A percentile compares a stretch with the other conserved stretches of the same genome.
phyloP scores from a whole-genome alignment of 805 yeast genomes.

The Cyberlindnera mycetangii region DNA sequence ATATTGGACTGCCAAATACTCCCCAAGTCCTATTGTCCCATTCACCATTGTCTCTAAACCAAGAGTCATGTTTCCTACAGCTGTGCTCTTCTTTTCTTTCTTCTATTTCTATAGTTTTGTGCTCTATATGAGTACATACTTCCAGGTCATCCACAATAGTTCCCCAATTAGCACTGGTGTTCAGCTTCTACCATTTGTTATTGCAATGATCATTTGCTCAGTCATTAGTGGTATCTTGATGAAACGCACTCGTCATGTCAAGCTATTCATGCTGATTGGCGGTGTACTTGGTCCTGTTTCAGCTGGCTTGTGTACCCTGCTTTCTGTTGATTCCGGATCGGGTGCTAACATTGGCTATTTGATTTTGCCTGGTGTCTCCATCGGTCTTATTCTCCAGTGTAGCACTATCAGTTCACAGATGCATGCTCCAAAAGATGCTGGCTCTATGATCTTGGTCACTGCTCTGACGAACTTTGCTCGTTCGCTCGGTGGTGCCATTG shows the following conservation, averaged over 20 bases:
- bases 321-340: constrained; percentile 36
- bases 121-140: constrained; percentile 6
- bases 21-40: constrained; percentile 17
- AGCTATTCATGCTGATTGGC: constrained; percentile 38
- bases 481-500: constrained; percentile 43
- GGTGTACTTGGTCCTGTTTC: constrained; percentile 40
- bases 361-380: constrained; percentile 44
- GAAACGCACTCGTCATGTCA: constrained; percentile 37
- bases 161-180: constrained; percentile 45
- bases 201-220: constrained; percentile 32
- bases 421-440: constrained; percentile 48
- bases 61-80: constrained; percentile 1
- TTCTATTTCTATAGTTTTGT: constrained; percentile 3
- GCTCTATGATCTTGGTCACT: constrained; percentile 46
- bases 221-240: constrained; percentile 35
- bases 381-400: constrained; percentile 48
- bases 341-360: constrained; percentile 42
- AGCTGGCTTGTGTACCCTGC: constrained; percentile 41
- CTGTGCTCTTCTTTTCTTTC: constrained; percentile 1
- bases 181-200: constrained; percentile 39
- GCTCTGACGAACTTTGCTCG: constrained; percentile 42
- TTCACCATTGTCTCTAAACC: constrained; percentile 17
- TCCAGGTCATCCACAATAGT: constrained; percentile 32
- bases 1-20: constrained; percentile 6
- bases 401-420: constrained; percentile 43